Evolutionary conservation across 768 basidiomycete genomes (phyloP).

Genomic region (Cyclocybe cylindracea): DNA sequence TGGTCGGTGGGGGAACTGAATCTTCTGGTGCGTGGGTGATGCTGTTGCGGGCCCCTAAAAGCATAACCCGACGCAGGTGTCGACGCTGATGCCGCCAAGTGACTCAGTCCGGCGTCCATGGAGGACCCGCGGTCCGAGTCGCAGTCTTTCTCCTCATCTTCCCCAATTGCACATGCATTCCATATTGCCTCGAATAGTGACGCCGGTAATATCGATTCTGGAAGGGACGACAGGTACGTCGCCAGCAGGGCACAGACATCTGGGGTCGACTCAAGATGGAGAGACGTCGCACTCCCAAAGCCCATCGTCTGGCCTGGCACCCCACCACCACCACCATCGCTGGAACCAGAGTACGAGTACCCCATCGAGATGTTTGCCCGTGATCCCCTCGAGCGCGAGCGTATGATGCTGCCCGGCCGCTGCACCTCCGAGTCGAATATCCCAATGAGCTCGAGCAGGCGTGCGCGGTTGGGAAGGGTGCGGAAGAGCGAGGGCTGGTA

Average conservation of each 20-base stretch:
- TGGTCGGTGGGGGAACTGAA: slow-evolving; percentile 6
- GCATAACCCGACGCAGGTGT: no score
- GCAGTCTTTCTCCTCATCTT: slow-evolving; percentile 11
- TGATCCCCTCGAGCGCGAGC: slow-evolving; percentile 4
- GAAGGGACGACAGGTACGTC: slow-evolving; percentile 40
- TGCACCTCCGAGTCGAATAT: slow-evolving; percentile 34
- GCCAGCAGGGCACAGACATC: slow-evolving; percentile 43
- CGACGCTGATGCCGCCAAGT: no score
- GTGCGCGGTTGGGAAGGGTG: slow-evolving; percentile 32
- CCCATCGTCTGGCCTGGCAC: slow-evolving; percentile 5
- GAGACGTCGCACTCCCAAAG: slow-evolving; percentile 29
- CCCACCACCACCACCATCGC: neutral
- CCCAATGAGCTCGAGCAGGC: slow-evolving; percentile 36
- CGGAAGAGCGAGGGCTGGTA: slow-evolving; percentile 34
- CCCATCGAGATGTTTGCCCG: no score
- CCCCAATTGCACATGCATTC: slow-evolving; percentile 33
- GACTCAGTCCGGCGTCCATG: no score
- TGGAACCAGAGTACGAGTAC: slow-evolving; percentile 1
- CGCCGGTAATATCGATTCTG: slow-evolving; percentile 37
- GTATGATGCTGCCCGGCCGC: slow-evolving; percentile 18
- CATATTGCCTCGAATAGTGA: slow-evolving; percentile 28
- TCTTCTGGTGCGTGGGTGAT: no score
- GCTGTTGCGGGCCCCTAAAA: no score
- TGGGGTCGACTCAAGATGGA: slow-evolving; percentile 35
- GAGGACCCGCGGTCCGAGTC: neutral